Evolutionary conservation across 176 grass and related monocot genomes (phyloP), one percentile per base, ranked within the genome.

Genomic region (Puya raimondii): DNA sequence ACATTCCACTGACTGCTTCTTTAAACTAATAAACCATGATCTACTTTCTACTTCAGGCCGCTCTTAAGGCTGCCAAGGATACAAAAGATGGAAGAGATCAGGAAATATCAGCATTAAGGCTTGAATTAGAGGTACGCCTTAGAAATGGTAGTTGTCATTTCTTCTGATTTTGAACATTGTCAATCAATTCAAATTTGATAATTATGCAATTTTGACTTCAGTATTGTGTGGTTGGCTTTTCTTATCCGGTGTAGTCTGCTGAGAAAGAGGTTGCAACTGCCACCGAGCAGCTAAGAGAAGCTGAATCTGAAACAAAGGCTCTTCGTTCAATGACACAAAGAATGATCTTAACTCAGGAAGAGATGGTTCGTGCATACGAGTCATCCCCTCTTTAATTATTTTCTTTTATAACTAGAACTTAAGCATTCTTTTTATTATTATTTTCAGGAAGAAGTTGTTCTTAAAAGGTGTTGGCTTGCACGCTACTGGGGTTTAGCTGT

Each of bases 401-500:
- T 72, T 29, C 27, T 74, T 50, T 27, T 4, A 76, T 68, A 20
- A 27, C 6, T 13, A 51, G 67, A 48, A 51, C 49, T 20, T 76
- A 9, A 11, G 72, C 23, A 56, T 47, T 76, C 12, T 73, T 16
- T 59, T 8, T 33, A n/a, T 72, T 20, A 75, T 71, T 85, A 63
- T 72, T 89, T 74, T 23, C 76, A 99, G 95, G 95, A 99, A 81
- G 90, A 99, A 71, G 95, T 99, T 64, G 95, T 99, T 57, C 80
- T 99, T 13, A 99, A 99, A 68, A 90, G 95, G 78, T 99, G 95
- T 67, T 99, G 95, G 95, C 95, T 99, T 86, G 87, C 95, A 78
- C 95, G 95, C 10, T 99, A 99, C 69, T 99, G 95, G 95, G 94
- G 85, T 64, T 85, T 99, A 80, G 90, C 95, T 14, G 95, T 93